These are phyloP conservation scores for Diplodia sapinea DNA, from an alignment of 2,329 filamentous ascomycete species.

Conservation along the genomic window DNA sequence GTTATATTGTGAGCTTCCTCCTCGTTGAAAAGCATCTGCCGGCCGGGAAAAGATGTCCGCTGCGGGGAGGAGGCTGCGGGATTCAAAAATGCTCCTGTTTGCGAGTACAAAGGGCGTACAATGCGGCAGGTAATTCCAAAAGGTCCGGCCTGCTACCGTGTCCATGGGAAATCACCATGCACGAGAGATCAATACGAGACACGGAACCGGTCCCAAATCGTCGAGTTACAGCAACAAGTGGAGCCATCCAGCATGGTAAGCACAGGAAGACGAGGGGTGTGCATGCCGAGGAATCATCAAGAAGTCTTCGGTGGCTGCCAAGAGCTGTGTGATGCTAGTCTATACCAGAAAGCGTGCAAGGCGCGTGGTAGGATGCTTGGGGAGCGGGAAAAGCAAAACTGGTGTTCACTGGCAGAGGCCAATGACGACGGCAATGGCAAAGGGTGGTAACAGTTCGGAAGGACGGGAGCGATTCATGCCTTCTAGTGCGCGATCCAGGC, in stretches of 20 bases:
- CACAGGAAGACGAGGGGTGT: background rate
- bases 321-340: slow-evolving; percentile 8
- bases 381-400: slow-evolving; percentile 1
- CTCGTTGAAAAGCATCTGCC: background rate
- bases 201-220: background rate
- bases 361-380: slow-evolving; percentile 11
- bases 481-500: slow-evolving; percentile 11
- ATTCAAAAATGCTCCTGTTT: background rate
- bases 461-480: slow-evolving; percentile 4
- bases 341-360: slow-evolving; percentile 21
- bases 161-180: slow-evolving; percentile 1
- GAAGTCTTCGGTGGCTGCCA: slow-evolving; percentile 3
- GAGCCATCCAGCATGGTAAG: slow-evolving; percentile 9
- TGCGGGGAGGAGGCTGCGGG: background rate
- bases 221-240: slow-evolving; percentile 18
- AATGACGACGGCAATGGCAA: background rate
- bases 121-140: background rate
- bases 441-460: slow-evolving; percentile 14
- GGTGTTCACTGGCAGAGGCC: background rate
- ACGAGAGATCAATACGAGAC: background rate
- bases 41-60: background rate
- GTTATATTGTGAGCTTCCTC: background rate
- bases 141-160: background rate
- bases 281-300: background rate
- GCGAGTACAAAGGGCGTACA: background rate